Evolutionary conservation across 768 basidiomycete species (phyloP), one percentile per base, ranked within the genome.

Genomic region (Rhodosporidiobolus odoratus): DNA sequence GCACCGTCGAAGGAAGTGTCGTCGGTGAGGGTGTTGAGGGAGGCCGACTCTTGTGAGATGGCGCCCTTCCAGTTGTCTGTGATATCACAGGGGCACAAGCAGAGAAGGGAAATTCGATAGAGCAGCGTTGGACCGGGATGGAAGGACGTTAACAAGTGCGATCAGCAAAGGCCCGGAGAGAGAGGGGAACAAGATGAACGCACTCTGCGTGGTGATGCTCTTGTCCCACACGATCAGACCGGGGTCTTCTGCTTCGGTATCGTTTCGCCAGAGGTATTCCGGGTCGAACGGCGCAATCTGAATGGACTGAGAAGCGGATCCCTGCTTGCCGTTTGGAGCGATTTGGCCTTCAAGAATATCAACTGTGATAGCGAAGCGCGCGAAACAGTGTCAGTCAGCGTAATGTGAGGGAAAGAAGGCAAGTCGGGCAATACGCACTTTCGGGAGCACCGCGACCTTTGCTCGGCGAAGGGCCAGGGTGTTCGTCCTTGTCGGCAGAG

Each of bases 371-470:
- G 8, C 12, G 34, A 17, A 25, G 23, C 34, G 35, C 27, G 10
- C 12, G 32, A 7, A 23, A 21, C 40, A 19, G 7, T 10, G 21
- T 19, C 5, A 6, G 54, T 56, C 54, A 56, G 54, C 34, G 8
- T 9, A 47, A 15, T 12, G n/a, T 10, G 8, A 32, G 43, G 6
- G 23, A 4, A 27, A 4, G 17, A 10, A n/a, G 27, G n/a, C 34
- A 4, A 10, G 5, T 34, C 2, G 23, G 27, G 5, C 4, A 9
- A 30, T 37, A 62, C 66, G 47, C 40, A 71, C 73, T 92, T 82
- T 98, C 95, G 2, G 95, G 94, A 2, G 88, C 90, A 40, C 86
- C 86, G 61, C 94, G 86, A 27, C 87, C 82, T 23, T 77, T 81
- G 37, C 79, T 83, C 63, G 83, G 83, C 47, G 76, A 83, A 5